These are phyloP conservation scores for Gentiana macrophylla DNA, from an alignment of 257 asterid genomes.

Conservation along the genomic window DNA sequence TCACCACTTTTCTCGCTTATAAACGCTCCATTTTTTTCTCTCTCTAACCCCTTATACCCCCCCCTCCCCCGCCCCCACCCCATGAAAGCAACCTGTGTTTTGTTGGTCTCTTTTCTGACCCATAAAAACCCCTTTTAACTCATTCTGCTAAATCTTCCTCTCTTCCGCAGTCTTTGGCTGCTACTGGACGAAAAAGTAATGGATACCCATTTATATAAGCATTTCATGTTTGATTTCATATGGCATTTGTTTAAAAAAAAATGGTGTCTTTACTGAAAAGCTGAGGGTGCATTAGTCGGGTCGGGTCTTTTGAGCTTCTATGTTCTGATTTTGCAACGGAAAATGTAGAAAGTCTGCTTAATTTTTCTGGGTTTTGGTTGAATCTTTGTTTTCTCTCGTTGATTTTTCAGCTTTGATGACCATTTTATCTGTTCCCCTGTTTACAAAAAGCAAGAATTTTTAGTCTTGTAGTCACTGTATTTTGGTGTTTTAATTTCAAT, in stretches of 20 bases:
- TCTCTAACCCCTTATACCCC: slow-evolving; percentile 7
- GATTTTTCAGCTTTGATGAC: no score
- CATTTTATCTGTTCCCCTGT: no score
- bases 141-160: slow-evolving; percentile 4
- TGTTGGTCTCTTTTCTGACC: slow-evolving; percentile 20
- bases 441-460: no score
- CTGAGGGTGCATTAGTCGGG: no score
- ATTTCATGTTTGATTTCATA: background rate
- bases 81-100: slow-evolving; percentile 49
- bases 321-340: no score
- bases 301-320: no score
- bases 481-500: background rate
- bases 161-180: no score
- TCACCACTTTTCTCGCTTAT: slow-evolving; percentile 17
- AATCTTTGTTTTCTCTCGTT: slow-evolving; percentile 1
- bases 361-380: background rate
- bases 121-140: slow-evolving; percentile 39
- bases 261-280: no score
- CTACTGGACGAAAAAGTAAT: no score
- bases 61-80: slow-evolving; percentile 20
- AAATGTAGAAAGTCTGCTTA: no score
- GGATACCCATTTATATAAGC: background rate
- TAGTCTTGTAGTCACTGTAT: background rate
- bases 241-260: no score
- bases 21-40: slow-evolving; percentile 14